Base-by-base conservation (phyloP, 1,284 basidiomycete species). In the Athelia psychrophila region DNA sequence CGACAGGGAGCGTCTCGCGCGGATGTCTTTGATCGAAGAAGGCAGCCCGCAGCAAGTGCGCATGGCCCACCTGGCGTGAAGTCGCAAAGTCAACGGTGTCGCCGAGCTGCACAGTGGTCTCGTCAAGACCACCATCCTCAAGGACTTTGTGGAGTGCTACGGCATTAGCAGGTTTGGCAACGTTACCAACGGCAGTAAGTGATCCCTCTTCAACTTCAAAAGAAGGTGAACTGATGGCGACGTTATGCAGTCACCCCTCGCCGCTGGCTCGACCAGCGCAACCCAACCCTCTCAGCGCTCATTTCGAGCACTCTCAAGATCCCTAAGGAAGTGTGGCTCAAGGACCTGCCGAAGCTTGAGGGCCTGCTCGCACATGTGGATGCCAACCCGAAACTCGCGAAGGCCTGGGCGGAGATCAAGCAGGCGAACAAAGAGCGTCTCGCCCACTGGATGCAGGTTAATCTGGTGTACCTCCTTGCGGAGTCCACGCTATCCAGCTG, bases 11-110 rank as follows among this genome's bases (percentile, higher is more conserved):
- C 79, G 83, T 54, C 76, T 96, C 45, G 76, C 77, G 23, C 79
- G 93, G 52, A 95, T 97, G 92, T 91, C 87, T 2, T 75, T 97
- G 61, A 95, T 97, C 58, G 90, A 96, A 72, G 91, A 95, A 82
- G 88, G 90, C 19, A 70, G 79, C 54, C 91, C 91, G n/a, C 85
- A 95, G 70, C 83, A 91, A 61, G 80, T 96, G 52, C 83, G 93
- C 60, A 96, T 95, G 93, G 92, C 93, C 8, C 85, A 87, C 68
- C 72, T 93, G 23, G 89, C 89, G 10, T 86, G 82, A 63, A 84
- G 89, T 75, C 75, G 89, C 65, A 94, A 90, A 67, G 88, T 95
- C 62, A 97, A 97, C 62, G 94, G 95, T 66, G 95, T 97, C 20
- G 94, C 95, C n/a, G 94, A 95, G 82, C 69, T 91, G 47, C 88